Conservation (phyloP, 2,329 filamentous ascomycete species). For the Sclerotinia nivalis region DNA sequence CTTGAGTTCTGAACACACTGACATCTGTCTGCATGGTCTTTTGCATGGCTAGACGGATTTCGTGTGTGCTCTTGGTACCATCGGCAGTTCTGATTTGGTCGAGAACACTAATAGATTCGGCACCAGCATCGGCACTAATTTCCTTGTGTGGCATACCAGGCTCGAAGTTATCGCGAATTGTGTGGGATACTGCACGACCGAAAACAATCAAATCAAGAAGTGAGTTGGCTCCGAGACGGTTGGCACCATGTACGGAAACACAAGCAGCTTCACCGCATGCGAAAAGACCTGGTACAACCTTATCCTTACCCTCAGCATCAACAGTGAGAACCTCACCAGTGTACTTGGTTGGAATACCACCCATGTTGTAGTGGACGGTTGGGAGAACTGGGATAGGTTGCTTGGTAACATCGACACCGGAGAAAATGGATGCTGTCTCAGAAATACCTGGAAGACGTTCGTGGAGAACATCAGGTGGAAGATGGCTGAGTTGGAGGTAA, state of each 20-base stretch:
- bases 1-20: constrained; percentile 85
- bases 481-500: constrained; percentile 49
- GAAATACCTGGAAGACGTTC: constrained; percentile 51
- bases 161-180: constrained; percentile 68
- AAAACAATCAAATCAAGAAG: constrained; percentile 53
- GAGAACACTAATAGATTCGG: constrained; percentile 80
- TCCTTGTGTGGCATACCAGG: constrained; percentile 60
- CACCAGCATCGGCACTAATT: constrained; percentile 62
- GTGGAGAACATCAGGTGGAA: constrained; percentile 49
- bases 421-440: constrained; percentile 52
- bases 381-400: constrained; percentile 53
- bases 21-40: constrained; percentile 98
- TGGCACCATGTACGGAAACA: constrained; percentile 52
- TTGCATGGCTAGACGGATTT: constrained; percentile 90
- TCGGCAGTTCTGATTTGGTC: constrained; percentile 53
- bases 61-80: constrained; percentile 67
- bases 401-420: constrained; percentile 50
- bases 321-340: constrained; percentile 50
- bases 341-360: constrained; percentile 52
- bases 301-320: constrained; percentile 44
- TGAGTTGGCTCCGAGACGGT: constrained; percentile 51
- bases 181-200: constrained; percentile 75
- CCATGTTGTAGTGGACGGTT: constrained; percentile 55
- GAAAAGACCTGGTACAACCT: constrained; percentile 48
- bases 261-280: constrained; percentile 51